Percentiles rank a stretch among this genome's conserved stretches.
Conservation (phyloP, 164 flowering plant species). For the Cinnamomum chago region DNA sequence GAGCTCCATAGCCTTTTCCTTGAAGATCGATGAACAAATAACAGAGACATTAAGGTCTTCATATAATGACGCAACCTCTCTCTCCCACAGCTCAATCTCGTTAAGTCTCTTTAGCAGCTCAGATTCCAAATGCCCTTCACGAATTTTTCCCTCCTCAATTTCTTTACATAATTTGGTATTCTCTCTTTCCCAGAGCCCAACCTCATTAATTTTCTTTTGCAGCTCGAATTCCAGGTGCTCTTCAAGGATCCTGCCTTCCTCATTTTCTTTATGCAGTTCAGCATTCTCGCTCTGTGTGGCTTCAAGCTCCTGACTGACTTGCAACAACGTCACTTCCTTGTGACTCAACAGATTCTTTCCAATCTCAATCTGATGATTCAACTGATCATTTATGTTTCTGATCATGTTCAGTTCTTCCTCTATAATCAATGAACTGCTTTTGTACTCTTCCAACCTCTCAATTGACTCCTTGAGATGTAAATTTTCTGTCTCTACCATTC, state of each 20-base stretch:
- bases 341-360: slow-evolving; percentile 35
- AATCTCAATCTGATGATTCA: slow-evolving; percentile 31
- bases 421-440: slow-evolving; percentile 3
- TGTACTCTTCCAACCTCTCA: slow-evolving; percentile 21
- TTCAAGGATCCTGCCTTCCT: too few relatives aligned
- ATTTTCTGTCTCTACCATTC: slow-evolving; percentile 41
- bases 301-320: slow-evolving; percentile 41
- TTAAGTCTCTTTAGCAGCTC: slow-evolving; percentile 49
- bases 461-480: slow-evolving; percentile 38
- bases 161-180: slow-evolving; percentile 11
- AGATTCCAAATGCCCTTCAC: slow-evolving; percentile 46
- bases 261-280: slow-evolving; percentile 21
- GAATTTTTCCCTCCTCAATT: slow-evolving; percentile 37
- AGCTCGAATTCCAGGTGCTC: too few relatives aligned
- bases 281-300: slow-evolving; percentile 29
- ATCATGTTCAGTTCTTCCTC: slow-evolving; percentile 36
- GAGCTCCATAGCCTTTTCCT: slow-evolving; percentile 62
- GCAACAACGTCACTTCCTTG: slow-evolving; percentile 40
- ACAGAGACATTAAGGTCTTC: slow-evolving; percentile 40
- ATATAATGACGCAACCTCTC: slow-evolving; percentile 61
- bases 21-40: slow-evolving; percentile 33
- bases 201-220: too few relatives aligned
- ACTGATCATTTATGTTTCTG: slow-evolving; percentile 28
- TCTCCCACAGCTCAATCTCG: slow-evolving; percentile 69
- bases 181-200: too few relatives aligned